Base-by-base conservation (phyloP, 116 monocot genomes). In the Zostera marina region DNA sequence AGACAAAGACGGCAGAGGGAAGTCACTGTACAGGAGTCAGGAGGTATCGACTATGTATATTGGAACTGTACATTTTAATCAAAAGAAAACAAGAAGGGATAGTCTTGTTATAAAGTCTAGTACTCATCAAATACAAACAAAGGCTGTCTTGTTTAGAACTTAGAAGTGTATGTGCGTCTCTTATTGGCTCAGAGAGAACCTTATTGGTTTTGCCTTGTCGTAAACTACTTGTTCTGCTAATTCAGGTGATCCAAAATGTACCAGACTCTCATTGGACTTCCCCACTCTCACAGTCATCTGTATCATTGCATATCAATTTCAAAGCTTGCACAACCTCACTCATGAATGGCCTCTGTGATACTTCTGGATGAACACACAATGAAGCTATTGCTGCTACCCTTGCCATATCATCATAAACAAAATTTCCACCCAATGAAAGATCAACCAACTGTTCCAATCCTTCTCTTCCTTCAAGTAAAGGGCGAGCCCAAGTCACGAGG, bases 251-350 rank as follows among this genome's bases (percentile, higher is more conserved):
- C 73, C 54, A 75, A n/a, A n/a, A 64, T 11, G 69, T 62, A 21
- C 66, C 88, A 6, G 80, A 82, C 22, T 74, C 81, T 1, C 73
- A 73, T 66, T 58, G 68, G 25, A 53, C 68, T 13, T 75, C 78
- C 21, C 45, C 56, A 9, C 76, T 71, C 22, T 76, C 78, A 32
- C 67, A 55, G 22, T 62, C 81, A 39, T 78, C 77, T 38, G 45
- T 59, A 43, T 70, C 72, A 47, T 71, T 80, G 67, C 49, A 85
- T 54, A 81, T 72, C 15, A 80, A 63, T 47, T 85, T 85, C 51
- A 85, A 54, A 10, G 80, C 77, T 57, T 85, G 85, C 1, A 85
- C 85, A 14, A 81, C 80, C 54, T 85, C 85, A 17, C 85, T 81
- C 85, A 85, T 85, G 75, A 77, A 80, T 14, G 85, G 85, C 16